Base-by-base conservation (phyloP, 768 basidiomycete genomes). In the Kwoniella newhampshirensis region DNA sequence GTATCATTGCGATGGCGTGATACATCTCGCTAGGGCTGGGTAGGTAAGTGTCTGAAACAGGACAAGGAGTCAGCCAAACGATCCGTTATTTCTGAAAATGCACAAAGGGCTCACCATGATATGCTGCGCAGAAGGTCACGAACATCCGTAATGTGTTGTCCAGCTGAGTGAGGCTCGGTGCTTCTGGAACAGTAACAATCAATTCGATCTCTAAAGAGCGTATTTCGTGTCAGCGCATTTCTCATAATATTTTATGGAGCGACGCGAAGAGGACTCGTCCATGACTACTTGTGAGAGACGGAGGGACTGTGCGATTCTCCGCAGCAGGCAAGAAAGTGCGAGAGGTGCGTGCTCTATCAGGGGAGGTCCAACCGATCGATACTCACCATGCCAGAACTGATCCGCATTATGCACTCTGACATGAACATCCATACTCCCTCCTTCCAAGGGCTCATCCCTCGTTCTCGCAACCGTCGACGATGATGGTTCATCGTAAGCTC, bases 161-260 rank as follows among this genome's bases (percentile, higher is more conserved):
- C 6, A 98, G 81, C 54, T 84, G 80, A 2, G 82, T 82, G 20
- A 98, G 80, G 0, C 87, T 88, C 11, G 77, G 75, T 60, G 85
- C 81, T 32, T 81, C 81, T 1, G 87, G 85, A 7, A 93, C 75
- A 43, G 80, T 80, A 27, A 94, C 74, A 37, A 87, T 83, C 54
- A 92, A 91, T 49, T 94, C 91, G 25, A 97, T 82, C 77, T 98
- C 94, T 97, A 30, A 30, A 28, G n/a, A n/a, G n/a, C n/a, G n/a
- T n/a, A n/a, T 13, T 41, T 2, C 39, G 25, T 13, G 39, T 41
- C 25, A 32, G 36, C 25, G 41, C 7, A n/a, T 21, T n/a, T n/a
- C n/a, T n/a, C n/a, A n/a, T n/a, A n/a, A n/a, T n/a, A n/a, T n/a
- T n/a, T n/a, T n/a, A n/a, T n/a, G n/a, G n/a, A n/a, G n/a, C n/a